Conservation (phyloP, 108 stramenopile genomes). For the Nitzschia putrida region DNA sequence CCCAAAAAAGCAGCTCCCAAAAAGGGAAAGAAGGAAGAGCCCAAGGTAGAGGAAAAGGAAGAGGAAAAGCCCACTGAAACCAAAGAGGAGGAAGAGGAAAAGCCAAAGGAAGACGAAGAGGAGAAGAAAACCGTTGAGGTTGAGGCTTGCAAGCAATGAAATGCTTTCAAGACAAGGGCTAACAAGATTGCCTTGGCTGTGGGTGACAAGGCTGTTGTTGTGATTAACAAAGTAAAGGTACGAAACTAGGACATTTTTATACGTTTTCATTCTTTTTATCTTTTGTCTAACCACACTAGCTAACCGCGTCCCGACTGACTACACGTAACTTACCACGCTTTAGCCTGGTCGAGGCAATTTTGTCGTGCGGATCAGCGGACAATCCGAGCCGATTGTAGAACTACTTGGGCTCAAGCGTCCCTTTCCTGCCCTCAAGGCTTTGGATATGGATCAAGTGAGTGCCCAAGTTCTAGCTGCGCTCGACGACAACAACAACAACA, state of each 20-base stretch:
- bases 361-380: constrained; percentile 66
- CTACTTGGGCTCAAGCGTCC: constrained; percentile 80
- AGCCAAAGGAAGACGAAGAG: neutral
- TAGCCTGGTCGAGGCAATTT: constrained; percentile 80
- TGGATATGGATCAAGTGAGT: constrained; percentile 85
- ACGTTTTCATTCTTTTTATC: neutral
- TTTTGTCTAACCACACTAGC: neutral
- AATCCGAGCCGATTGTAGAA: constrained; percentile 71
- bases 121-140: constrained; percentile 47
- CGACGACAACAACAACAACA: neutral
- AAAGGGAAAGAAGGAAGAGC: constrained; percentile 7
- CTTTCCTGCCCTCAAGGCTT: constrained; percentile 77
- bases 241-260: constrained; percentile 3
- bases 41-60: constrained; percentile 11
- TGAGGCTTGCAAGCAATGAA: constrained; percentile 86
- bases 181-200: constrained; percentile 71
- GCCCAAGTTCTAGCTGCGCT: constrained; percentile 47
- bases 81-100: constrained; percentile 1
- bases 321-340: neutral
- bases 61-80: neutral
- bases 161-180: constrained; percentile 80
- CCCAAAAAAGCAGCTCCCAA: neutral
- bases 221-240: constrained; percentile 72
- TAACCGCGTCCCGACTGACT: neutral
- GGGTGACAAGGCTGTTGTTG: constrained; percentile 59